Conservation (phyloP, 768 basidiomycete genomes). For the Udeniomyces megalosporus region DNA sequence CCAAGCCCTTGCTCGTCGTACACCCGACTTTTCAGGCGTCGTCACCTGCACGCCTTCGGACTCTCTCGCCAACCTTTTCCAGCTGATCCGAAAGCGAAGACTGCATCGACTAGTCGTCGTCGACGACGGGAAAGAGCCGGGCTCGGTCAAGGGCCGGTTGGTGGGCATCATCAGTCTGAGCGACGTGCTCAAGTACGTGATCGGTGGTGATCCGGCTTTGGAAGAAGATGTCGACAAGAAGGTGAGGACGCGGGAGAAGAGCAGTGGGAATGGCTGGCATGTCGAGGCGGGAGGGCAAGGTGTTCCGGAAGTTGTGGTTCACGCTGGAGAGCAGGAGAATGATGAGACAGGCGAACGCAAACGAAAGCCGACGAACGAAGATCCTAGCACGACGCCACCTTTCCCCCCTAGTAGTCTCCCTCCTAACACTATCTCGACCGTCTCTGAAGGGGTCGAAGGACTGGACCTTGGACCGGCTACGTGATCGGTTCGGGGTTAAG, state of each 20-base stretch:
- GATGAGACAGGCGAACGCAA: neutral
- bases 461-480: neutral
- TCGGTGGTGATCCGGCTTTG: slow-evolving; percentile 23
- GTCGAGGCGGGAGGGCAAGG: neutral
- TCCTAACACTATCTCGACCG: too few species aligned
- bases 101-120: slow-evolving; percentile 92
- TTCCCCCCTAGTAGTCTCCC: too few species aligned
- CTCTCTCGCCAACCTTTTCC: slow-evolving; percentile 73
- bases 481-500: too few species aligned
- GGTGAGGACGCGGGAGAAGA: neutral
- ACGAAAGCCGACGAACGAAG: neutral
- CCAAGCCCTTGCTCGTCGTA: slow-evolving; percentile 79
- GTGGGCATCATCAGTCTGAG: slow-evolving; percentile 75
- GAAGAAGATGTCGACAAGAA: neutral
- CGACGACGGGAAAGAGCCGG: slow-evolving; percentile 33
- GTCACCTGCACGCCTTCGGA: slow-evolving; percentile 88
- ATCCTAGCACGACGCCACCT: too few species aligned
- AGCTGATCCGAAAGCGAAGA: slow-evolving; percentile 79
- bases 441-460: too few species aligned
- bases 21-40: slow-evolving; percentile 89
- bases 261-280: neutral
- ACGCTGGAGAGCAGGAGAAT: neutral
- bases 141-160: slow-evolving; percentile 38
- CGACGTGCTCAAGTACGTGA: slow-evolving; percentile 71
- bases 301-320: neutral